These are phyloP conservation scores for Picochlorum sp. DNA, from an alignment of 139 green algal species.

Conservation along the genomic window DNA sequence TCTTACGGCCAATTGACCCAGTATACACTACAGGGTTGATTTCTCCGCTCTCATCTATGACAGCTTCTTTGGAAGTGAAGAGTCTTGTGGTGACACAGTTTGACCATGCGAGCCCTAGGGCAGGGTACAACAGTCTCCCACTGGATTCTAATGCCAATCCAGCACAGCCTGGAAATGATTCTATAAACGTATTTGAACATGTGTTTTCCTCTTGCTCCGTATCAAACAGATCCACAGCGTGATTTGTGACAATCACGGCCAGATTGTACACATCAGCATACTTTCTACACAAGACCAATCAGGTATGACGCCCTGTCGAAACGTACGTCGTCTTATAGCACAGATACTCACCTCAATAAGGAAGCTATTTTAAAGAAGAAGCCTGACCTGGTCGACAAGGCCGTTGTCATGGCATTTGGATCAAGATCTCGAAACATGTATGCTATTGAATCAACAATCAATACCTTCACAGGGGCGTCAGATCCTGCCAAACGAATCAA, in stretches of 20 bases:
- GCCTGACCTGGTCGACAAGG: slow-evolving; percentile 11
- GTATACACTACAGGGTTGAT: background rate
- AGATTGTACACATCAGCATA: slow-evolving; percentile 39
- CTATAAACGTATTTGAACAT: background rate
- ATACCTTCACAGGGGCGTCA: slow-evolving; percentile 17
- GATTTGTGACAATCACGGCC: slow-evolving; percentile 60
- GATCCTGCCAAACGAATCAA: background rate
- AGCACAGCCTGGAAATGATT: slow-evolving; percentile 16
- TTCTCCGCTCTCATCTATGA: background rate
- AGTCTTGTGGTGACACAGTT: slow-evolving; percentile 64
- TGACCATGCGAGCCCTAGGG: slow-evolving; percentile 64
- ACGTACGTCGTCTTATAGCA: background rate
- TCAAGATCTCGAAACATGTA: slow-evolving; percentile 47
- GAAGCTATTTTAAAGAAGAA: background rate
- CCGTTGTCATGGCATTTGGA: background rate
- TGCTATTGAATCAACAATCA: slow-evolving; percentile 72
- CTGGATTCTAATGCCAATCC: slow-evolving; percentile 33
- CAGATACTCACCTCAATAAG: background rate
- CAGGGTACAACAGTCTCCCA: slow-evolving; percentile 49
- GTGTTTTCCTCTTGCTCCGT: background rate
- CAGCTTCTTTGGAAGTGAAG: slow-evolving; percentile 34
- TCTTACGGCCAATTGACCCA: background rate
- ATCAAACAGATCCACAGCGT: slow-evolving; percentile 44
- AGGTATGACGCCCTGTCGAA: slow-evolving; percentile 29
- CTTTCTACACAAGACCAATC: slow-evolving; percentile 28